Evolutionary conservation across 2,329 filamentous ascomycete species (phyloP).

Genomic region (Talaromyces sp.): DNA sequence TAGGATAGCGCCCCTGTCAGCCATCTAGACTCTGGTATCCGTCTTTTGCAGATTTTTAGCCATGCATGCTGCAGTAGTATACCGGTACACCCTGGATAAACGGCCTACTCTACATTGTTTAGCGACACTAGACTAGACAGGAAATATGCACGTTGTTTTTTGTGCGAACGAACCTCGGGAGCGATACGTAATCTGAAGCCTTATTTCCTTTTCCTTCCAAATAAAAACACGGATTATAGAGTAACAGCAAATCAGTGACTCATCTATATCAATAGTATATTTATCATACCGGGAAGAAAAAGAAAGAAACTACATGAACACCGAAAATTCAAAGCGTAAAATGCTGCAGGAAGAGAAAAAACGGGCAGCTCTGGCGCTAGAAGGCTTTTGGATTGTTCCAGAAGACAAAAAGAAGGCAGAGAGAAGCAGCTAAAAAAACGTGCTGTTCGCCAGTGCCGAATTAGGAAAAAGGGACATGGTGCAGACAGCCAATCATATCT

Average conservation of each 20-base stretch:
- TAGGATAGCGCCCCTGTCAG: not conserved
- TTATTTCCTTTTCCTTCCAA: not conserved
- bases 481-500: not conserved
- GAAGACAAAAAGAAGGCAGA: not conserved
- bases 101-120: not conserved
- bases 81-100: not conserved
- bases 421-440: constrained; percentile 4
- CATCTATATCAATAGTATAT: too few relatives aligned
- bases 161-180: not conserved
- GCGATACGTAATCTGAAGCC: not conserved
- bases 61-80: not conserved
- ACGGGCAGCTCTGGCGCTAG: not conserved
- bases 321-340: not conserved
- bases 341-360: too few relatives aligned
- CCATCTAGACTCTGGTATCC: not conserved
- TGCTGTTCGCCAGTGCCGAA: not conserved
- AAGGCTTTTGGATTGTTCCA: not conserved
- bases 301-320: not conserved
- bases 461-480: not conserved
- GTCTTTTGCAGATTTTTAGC: not conserved
- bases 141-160: not conserved
- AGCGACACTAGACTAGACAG: not conserved
- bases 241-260: not conserved
- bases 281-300: not conserved
- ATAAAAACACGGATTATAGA: not conserved